Base-by-base conservation (phyloP, 768 basidiomycete genomes). In the Flagelloscypha sp. region DNA sequence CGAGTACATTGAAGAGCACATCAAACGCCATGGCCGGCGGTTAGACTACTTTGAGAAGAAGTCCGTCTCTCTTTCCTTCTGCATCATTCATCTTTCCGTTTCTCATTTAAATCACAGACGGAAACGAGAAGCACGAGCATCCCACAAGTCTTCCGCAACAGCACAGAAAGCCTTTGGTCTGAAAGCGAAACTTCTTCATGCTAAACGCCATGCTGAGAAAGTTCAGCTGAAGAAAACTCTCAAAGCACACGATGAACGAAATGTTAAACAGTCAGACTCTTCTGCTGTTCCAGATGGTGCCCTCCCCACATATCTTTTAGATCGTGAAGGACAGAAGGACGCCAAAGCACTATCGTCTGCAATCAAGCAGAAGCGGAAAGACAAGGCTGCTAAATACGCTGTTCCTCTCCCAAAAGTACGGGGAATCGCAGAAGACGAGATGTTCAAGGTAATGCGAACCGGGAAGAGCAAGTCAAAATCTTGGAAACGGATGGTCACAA, bases 401-500 rank as follows among this genome's bases (percentile, higher is more conserved):
- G 95, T 99, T 2, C 95, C 95, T 4, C 56, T 99, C 42, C 95
- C 95, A 32, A 94, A 90, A 63, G 95, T 99, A 35, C 68, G 94
- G 40, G 95, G 95, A 13, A 97, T 99, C 48, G 93, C 94, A 11
- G 95, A 99, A 59, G 95, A 98, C 50, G 95, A 99, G 70, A 95
- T 92, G 85, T 99, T 99, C 72, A 97, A 93, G 69, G 95, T 99
- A 20, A 68, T 99, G 71, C 88, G 90, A 69, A 92, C 94, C 1
- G 95, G 95, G 37, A 97, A 97, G 68, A 84, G 74, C 54, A 95
- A 90, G 64, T 79, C 75, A 52, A 99, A 98, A 62, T 74, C 85
- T 12, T 99, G 95, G 95, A 99, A 99, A 66, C 78, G 92, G 47
- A 97, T 98, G 92, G 87, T 99, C 42, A 95, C 90, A 37, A 99